Evolutionary conservation across 345 rosid species (phyloP), one percentile per base, ranked within the genome.

Genomic region (Acer yangbiense): DNA sequence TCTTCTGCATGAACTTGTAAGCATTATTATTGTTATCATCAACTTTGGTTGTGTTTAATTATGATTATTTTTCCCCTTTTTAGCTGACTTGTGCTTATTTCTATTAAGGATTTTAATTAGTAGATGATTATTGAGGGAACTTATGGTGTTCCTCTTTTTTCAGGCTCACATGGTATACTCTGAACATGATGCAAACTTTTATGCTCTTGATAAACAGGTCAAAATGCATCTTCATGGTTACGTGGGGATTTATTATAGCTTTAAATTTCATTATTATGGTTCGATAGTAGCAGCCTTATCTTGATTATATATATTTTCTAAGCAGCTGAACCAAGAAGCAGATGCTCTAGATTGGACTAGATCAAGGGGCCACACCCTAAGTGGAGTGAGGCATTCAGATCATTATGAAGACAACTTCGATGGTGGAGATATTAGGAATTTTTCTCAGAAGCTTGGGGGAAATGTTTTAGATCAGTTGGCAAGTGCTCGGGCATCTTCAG

Each of bases 111-210:
- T 60, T 25, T 63, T 72, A 46, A 66, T 20, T 21, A 29, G 41
- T 14, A 29, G 43, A 54, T 35, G 54, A 66, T 52, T 20, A 18
- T 13, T 14, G 63, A 46, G 48, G 63, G 69, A 66, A 66, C 25
- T 68, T 63, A 64, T 67, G 10, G 27, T 78, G 6, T 73, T 68
- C 44, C 61, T 72, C 55, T 74, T 69, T 62, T 86, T 61, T 79
- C 89, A 96, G 99, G 97, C 98, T 76, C 99, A 94, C 86, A 96
- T 96, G 98, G 87, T 96, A 43, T 85, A 83, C 86, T 75, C 98
- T 3, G 99, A 96, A 80, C 99, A 94, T 72, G 98, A 96, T 86
- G 93, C 89, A 58, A 87, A 89, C 71, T 96, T 96, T 73, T 89
- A 85, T 78, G 90, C 97, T 79, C 88, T 94, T 48, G 91, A 96